Evolutionary conservation across 2,329 filamentous ascomycete genomes (phyloP), one percentile per base, ranked within the genome.

Genomic region (Colletotrichum brevisporum): DNA sequence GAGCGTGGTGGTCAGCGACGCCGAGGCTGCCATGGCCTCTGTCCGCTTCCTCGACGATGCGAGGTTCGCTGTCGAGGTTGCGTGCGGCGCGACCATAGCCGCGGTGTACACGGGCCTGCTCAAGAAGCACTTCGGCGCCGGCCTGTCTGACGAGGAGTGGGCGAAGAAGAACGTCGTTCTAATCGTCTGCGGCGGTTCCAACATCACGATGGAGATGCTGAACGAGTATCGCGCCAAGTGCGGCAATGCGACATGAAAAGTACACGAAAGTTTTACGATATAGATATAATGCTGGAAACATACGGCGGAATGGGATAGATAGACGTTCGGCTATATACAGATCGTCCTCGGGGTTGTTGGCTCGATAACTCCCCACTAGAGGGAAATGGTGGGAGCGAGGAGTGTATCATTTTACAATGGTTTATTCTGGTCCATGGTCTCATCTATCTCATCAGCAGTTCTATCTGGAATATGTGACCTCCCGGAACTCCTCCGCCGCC

Each of bases 41-140:
- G 90, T 92, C 75, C 85, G 89, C 26, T 90, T 98, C 71, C 91
- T 93, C 10, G 92, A 98, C 72, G 94, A 97, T 70, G 93, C 95
- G 74, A 84, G 92, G 27, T 82, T 95, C 65, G 83, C 97, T 66
- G 93, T 97, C 3, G 95, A 98, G 82, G 84, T 92, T 43, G 90
- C 94, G 0, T 98, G 95, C 78, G 94, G 95, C 1, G 94, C 95
- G 6, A 92, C 91, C 60, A 81, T 97, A 13, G 93, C 91, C 1
- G 78, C 89, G 3, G 90, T 85, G 67, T 94, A 94, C 75, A 88
- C 88, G 48, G 89, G 87, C 0, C 79, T 87, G 48, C 76, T 97
- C 75, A 86, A 90, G 75, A 83, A 85, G 73, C 81, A 89, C 10
- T 81, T 94, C 0, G 88, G 91, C 0, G 74, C 80, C 55, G 83